Conservation (phyloP, 2,329 filamentous ascomycete species). For the Coniochaeta sp. region DNA sequence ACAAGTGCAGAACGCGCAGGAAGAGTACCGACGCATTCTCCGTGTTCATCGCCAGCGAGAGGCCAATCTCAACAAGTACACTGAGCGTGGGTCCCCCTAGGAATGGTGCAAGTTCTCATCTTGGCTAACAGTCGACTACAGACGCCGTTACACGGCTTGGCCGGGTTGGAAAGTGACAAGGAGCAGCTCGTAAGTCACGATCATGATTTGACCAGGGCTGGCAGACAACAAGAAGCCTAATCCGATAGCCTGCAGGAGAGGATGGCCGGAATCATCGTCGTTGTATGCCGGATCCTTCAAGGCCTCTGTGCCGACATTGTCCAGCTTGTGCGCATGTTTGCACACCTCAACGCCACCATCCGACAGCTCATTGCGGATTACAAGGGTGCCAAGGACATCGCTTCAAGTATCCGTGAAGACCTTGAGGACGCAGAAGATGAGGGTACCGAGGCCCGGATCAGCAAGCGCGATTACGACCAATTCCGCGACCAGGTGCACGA, state of each 20-base stretch:
- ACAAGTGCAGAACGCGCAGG: neutral
- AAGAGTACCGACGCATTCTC: neutral
- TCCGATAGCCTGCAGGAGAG: neutral
- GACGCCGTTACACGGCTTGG: neutral
- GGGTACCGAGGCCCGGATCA: conserved; percentile 5
- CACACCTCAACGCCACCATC: neutral
- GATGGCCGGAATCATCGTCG: neutral
- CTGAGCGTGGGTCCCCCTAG: neutral
- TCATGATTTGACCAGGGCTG: neutral
- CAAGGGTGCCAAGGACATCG: neutral
- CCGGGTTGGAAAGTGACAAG: neutral
- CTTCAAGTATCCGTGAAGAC: neutral
- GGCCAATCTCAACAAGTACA: neutral
- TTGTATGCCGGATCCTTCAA: neutral
- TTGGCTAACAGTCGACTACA: neutral
- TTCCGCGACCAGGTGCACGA: neutral
- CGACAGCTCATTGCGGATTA: neutral
- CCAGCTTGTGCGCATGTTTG: neutral
- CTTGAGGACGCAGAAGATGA: conserved; percentile 21
- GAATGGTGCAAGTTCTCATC: neutral
- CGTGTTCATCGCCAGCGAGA: neutral
- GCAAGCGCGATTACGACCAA: neutral
- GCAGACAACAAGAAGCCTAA: neutral
- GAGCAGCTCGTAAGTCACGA: neutral
- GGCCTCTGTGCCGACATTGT: neutral